Evolutionary conservation across 2,329 filamentous ascomycete genomes (phyloP).

Genomic region (Trichoderma atroviride): DNA sequence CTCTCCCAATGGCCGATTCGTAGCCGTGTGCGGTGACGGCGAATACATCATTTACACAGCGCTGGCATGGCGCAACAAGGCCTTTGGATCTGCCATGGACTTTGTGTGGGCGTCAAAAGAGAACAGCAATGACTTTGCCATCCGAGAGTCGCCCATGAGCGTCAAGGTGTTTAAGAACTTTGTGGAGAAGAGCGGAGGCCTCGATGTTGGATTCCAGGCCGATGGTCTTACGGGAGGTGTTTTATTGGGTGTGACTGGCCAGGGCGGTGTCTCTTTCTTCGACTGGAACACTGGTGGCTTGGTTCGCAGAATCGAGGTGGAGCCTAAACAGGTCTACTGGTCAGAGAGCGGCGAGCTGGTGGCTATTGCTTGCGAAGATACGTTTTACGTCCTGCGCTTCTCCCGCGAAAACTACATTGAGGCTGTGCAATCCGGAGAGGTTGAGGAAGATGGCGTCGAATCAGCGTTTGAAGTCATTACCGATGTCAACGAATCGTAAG

Average conservation of each 20-base stretch:
- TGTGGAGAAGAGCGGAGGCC: slow-evolving; percentile 81
- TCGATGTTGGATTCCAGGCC: slow-evolving; percentile 94
- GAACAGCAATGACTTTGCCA: slow-evolving; percentile 97
- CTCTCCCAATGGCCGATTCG: slow-evolving; percentile 92
- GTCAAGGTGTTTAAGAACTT: slow-evolving; percentile 99
- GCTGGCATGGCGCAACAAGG: slow-evolving; percentile 94
- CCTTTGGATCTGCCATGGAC: slow-evolving; percentile 91
- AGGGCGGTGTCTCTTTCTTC: slow-evolving; percentile 93
- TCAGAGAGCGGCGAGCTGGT: slow-evolving; percentile 95
- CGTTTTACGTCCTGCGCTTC: slow-evolving; percentile 91
- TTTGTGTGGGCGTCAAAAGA: slow-evolving; percentile 98
- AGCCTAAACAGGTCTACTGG: slow-evolving; percentile 82
- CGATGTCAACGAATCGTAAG: slow-evolving; percentile 85
- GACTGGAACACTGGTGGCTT: slow-evolving; percentile 92
- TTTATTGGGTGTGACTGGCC: slow-evolving; percentile 89
- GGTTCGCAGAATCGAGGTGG: slow-evolving; percentile 87
- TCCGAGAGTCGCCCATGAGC: slow-evolving; percentile 89
- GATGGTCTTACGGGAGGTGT: slow-evolving; percentile 89
- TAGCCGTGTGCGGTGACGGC: slow-evolving; percentile 82
- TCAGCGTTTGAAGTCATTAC: slow-evolving; percentile 95
- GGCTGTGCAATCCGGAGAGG: slow-evolving; percentile 77
- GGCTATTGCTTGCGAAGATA: slow-evolving; percentile 89
- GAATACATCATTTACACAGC: slow-evolving; percentile 99
- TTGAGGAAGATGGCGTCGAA: slow-evolving; percentile 91
- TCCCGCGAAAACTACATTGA: slow-evolving; percentile 86